phyloP scores from a whole-genome alignment of 2,329 filamentous ascomycete species.

The Cytospora piceae region DNA sequence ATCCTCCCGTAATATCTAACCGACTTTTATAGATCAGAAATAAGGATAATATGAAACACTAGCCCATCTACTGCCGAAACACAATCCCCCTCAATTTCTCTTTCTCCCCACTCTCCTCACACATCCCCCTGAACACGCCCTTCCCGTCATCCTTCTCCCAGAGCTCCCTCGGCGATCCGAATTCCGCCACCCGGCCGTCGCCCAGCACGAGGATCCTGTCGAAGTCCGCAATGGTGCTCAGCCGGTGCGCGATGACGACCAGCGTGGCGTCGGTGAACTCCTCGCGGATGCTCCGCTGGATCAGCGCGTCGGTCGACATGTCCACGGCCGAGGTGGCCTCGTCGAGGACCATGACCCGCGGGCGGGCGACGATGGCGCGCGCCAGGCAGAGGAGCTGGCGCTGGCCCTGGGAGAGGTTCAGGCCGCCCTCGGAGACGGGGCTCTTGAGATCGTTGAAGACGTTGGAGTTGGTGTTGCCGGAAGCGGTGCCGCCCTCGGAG shows the following conservation, averaged over 20 bases:
- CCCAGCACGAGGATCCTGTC: slow-evolving; percentile 73
- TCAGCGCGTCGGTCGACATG: slow-evolving; percentile 74
- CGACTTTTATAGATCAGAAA: background rate
- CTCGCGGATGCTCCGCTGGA: slow-evolving; percentile 73
- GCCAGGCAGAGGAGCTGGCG: slow-evolving; percentile 76
- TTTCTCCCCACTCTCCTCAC: slow-evolving; percentile 62
- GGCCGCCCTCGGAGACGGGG: slow-evolving; percentile 70
- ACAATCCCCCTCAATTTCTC: slow-evolving; percentile 56
- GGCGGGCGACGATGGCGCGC: slow-evolving; percentile 70
- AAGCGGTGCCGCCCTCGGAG: slow-evolving; percentile 42
- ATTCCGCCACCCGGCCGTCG: slow-evolving; percentile 70
- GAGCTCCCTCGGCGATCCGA: slow-evolving; percentile 65
- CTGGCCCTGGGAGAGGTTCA: slow-evolving; percentile 77
- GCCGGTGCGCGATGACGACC: slow-evolving; percentile 74
- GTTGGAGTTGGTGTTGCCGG: slow-evolving; percentile 60
- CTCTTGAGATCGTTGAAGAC: slow-evolving; percentile 66
- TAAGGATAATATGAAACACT: background rate
- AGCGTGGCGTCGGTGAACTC: slow-evolving; percentile 72
- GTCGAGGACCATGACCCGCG: slow-evolving; percentile 79
- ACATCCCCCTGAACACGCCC: slow-evolving; percentile 66
- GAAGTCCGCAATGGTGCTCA: slow-evolving; percentile 78
- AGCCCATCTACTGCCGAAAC: slow-evolving; percentile 34
- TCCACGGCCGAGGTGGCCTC: slow-evolving; percentile 81
- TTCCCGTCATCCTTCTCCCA: slow-evolving; percentile 51
- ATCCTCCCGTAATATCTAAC: background rate